Evolutionary conservation across 768 basidiomycete genomes (phyloP), one percentile per base, ranked within the genome.

Genomic region (Leucosporidium creatinivorum): DNA sequence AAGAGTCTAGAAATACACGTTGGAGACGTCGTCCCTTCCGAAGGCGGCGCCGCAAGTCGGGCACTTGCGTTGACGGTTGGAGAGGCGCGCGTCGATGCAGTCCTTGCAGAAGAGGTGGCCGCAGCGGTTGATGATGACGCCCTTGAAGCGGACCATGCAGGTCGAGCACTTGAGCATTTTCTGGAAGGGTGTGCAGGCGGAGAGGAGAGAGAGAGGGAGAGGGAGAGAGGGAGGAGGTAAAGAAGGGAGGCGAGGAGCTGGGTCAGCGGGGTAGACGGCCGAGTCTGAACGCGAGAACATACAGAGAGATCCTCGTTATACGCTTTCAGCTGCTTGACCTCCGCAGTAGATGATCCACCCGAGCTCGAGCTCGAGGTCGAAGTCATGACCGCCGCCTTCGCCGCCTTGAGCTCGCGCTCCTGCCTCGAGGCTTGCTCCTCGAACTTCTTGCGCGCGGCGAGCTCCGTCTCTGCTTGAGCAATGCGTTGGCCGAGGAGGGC

Each of bases 41-140:
- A 98, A 98, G 1, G 83, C 78, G 39, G 88, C 75, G 69, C 87
- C 87, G 77, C 93, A 98, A 9, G 88, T 86, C 28, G 93, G 93
- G 79, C 93, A 98, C 77, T 93, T 93, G 31, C 93, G 87, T 77
- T 96, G 93, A 66, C 93, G 85, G 21, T 89, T 92, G 31, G 87
- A 79, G 73, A 97, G 83, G 51, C 94, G 87, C n/a, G 86, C 82
- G 69, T 96, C 93, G 44, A 97, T 83, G 76, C 96, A 63, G 33
- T 80, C 73, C 33, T 76, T 77, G 75, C 80, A 80, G 63, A 76
- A 74, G 4, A 61, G 50, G 62, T 73, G 69, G 13, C 65, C 68
- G 54, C 69, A 75, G 17, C 65, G 62, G 12, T 62, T 70, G 58
- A 72, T 69, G 25, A 59, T 62, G 50, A 48, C 48, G 19, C 50